Conservation (phyloP, 345 rosid species). For the Melaleuca quinquenervia region DNA sequence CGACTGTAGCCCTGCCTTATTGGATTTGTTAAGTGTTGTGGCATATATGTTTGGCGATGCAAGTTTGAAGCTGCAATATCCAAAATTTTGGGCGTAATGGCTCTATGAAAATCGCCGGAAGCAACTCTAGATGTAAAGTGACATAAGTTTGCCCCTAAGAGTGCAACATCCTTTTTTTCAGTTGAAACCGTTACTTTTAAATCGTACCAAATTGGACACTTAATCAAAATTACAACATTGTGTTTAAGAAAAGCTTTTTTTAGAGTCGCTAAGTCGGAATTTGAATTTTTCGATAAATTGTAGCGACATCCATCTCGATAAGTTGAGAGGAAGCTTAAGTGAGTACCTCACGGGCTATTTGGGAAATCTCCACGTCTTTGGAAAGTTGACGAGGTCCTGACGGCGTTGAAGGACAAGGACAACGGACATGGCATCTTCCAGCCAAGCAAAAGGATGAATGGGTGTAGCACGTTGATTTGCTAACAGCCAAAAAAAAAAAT, state of each 20-base stretch:
- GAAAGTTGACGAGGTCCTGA: too few relatives aligned
- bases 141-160: not conserved
- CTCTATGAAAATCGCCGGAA: not conserved
- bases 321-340: not conserved
- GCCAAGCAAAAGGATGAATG: too few relatives aligned
- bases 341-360: not conserved
- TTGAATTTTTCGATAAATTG: not conserved
- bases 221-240: not conserved
- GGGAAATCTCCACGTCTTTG: not conserved
- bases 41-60: not conserved
- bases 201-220: not conserved
- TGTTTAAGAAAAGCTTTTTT: not conserved
- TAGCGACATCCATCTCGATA: not conserved
- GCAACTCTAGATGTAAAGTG: not conserved
- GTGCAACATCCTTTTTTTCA: not conserved
- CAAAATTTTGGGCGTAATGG: not conserved
- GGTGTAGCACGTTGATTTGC: too few relatives aligned
- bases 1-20: too few relatives aligned
- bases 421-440: too few relatives aligned
- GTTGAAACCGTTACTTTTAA: not conserved
- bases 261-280: not conserved
- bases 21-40: not conserved
- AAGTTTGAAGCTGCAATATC: not conserved
- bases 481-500: too few relatives aligned
- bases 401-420: too few relatives aligned